A percentile compares a stretch with the other conserved stretches of the same genome.
phyloP scores from a whole-genome alignment of 495 filamentous ascomycete genomes.

The Xylaria venustula region DNA sequence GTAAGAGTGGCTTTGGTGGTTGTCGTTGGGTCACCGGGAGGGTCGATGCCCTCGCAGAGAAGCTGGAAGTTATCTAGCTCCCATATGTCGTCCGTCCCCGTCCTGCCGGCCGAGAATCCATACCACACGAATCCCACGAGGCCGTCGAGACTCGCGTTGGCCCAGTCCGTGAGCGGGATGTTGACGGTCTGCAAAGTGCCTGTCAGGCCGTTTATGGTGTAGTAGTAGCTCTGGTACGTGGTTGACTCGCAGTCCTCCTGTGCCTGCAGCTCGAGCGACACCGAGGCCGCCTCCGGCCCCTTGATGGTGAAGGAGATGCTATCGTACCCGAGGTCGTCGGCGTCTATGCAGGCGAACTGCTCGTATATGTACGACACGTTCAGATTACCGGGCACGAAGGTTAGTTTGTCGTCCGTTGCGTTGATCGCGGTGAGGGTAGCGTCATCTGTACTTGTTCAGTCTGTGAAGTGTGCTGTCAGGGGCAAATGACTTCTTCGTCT shows the following conservation, averaged over 20 bases:
- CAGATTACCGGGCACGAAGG: conserved; percentile 48
- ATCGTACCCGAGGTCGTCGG: conserved; percentile 46
- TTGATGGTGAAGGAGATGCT: conserved; percentile 55
- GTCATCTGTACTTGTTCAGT: conserved; percentile 47
- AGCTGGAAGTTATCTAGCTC: conserved; percentile 53
- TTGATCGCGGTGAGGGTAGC: conserved; percentile 52
- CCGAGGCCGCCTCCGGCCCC: conserved; percentile 48
- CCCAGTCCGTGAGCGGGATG: conserved; percentile 51
- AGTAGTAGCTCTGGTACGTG: conserved; percentile 48
- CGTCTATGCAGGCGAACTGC: conserved; percentile 50
- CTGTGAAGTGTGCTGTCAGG: no score
- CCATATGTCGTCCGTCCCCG: conserved; percentile 40
- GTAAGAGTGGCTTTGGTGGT: conserved; percentile 13
- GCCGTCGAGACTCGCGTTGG: conserved; percentile 50
- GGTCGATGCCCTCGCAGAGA: conserved; percentile 37
- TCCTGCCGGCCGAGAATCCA: conserved; percentile 41
- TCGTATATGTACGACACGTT: conserved; percentile 58
- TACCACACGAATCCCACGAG: conserved; percentile 53
- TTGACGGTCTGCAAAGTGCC: conserved; percentile 52
- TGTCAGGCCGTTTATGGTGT: conserved; percentile 47
- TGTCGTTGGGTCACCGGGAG: conserved; percentile 14
- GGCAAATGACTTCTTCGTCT: conserved; percentile 21
- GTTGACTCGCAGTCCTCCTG: conserved; percentile 39
- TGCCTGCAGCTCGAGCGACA: conserved; percentile 57
- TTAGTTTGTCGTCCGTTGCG: conserved; percentile 43